phyloP scores from a whole-genome alignment of 768 basidiomycete species.

The Mycena maculata region DNA sequence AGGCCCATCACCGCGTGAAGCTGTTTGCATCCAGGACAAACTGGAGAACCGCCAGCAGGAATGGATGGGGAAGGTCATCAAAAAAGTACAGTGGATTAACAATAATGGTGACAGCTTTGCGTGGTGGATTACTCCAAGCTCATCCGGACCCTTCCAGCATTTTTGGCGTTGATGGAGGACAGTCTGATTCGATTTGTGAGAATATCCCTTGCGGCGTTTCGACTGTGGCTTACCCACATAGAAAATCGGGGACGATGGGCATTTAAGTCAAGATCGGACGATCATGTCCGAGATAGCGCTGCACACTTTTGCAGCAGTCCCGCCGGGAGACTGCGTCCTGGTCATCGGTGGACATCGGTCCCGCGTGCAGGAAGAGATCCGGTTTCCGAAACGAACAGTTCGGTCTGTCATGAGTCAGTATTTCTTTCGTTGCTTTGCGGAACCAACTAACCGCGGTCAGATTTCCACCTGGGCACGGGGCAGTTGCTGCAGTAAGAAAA shows the following conservation, averaged over 20 bases:
- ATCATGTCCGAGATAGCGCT: conserved; percentile 6
- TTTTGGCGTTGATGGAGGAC: conserved; percentile 19
- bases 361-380: conserved; percentile 18
- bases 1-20: background rate
- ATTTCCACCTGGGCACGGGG: background rate
- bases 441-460: background rate
- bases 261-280: conserved; percentile 9
- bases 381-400: conserved; percentile 17
- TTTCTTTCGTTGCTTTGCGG: background rate
- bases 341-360: conserved; percentile 21
- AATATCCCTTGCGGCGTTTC: background rate
- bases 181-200: conserved; percentile 18
- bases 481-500: conserved; percentile 8
- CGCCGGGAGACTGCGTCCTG: conserved; percentile 18
- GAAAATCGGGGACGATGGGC: conserved; percentile 17
- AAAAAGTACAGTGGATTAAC: conserved; percentile 20
- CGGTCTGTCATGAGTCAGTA: conserved; percentile 17
- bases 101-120: background rate
- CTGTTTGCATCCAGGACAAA: background rate
- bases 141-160: conserved; percentile 11
- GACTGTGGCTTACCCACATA: background rate
- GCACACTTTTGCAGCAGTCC: conserved; percentile 26
- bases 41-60: conserved; percentile 22
- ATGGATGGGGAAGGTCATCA: conserved; percentile 25
- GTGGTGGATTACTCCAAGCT: background rate